Conservation (phyloP, 768 basidiomycete species). For the Mycena maculata region DNA sequence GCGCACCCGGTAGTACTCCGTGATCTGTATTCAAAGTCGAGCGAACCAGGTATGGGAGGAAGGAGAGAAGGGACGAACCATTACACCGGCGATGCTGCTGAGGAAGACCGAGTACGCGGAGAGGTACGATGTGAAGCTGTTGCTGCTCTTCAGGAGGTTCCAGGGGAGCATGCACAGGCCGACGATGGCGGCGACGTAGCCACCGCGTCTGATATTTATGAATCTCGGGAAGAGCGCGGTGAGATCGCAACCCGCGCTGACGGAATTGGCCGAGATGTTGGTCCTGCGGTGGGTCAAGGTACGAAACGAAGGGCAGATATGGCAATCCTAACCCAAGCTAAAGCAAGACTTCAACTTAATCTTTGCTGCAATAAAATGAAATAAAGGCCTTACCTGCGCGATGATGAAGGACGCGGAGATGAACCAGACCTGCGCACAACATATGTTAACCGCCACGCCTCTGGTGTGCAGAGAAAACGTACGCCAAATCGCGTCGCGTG, state of each 20-base stretch:
- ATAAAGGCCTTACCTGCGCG: slow-evolving; percentile 57
- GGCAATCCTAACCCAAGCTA: slow-evolving; percentile 31
- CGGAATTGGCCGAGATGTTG: slow-evolving; percentile 85
- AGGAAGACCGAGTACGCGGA: slow-evolving; percentile 86
- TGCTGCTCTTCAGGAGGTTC: slow-evolving; percentile 80
- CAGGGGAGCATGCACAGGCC: slow-evolving; percentile 83
- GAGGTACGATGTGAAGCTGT: slow-evolving; percentile 83
- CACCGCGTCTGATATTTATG: slow-evolving; percentile 87
- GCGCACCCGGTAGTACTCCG: slow-evolving; percentile 82
- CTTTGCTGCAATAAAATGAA: background rate
- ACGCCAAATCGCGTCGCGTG: slow-evolving; percentile 76
- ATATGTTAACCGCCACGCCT: background rate
- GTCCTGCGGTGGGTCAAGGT: slow-evolving; percentile 55
- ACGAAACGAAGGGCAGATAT: background rate
- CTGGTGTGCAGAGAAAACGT: slow-evolving; percentile 25
- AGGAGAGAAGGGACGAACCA: slow-evolving; percentile 56
- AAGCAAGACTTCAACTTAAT: background rate
- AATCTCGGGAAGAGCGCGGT: slow-evolving; percentile 83
- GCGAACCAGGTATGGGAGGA: background rate
- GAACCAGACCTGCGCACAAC: slow-evolving; percentile 72
- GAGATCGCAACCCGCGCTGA: slow-evolving; percentile 86
- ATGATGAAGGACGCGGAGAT: slow-evolving; percentile 84
- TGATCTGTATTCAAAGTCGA: slow-evolving; percentile 60
- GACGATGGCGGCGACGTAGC: slow-evolving; percentile 83
- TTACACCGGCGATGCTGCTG: slow-evolving; percentile 84